These are phyloP conservation scores for Leptoxyphium fumago DNA, from an alignment of 2,329 filamentous ascomycete species.

Conservation along the genomic window DNA sequence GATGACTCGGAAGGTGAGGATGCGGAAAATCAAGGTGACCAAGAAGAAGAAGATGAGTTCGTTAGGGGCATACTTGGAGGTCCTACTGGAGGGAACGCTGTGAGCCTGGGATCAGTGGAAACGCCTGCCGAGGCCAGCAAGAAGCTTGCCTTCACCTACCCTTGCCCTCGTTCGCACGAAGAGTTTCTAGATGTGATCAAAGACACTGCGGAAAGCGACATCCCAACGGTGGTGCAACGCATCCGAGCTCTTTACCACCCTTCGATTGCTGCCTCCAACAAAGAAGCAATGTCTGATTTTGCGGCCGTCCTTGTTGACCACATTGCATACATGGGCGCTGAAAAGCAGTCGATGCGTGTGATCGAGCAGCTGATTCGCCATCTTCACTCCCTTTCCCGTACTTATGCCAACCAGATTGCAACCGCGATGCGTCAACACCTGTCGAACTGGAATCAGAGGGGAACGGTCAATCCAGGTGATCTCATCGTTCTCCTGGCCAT, in stretches of 20 bases:
- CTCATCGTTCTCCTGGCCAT: constrained; percentile 72
- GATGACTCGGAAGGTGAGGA: constrained; percentile 12
- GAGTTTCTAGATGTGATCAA: constrained; percentile 55
- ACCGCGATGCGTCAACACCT: constrained; percentile 65
- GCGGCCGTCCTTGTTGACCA: constrained; percentile 52
- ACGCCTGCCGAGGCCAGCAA: constrained; percentile 1
- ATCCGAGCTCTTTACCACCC: constrained; percentile 88
- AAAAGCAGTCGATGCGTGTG: constrained; percentile 42
- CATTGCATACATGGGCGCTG: constrained; percentile 42
- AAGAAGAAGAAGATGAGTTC: constrained; percentile 31
- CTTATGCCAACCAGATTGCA: constrained; percentile 64
- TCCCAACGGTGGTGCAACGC: constrained; percentile 70
- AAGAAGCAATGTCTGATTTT: constrained; percentile 62
- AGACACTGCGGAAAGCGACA: constrained; percentile 45
- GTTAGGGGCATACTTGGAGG: constrained; percentile 27
- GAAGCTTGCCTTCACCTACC: constrained; percentile 65
- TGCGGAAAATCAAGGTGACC: constrained; percentile 16
- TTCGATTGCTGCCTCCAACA: constrained; percentile 72
- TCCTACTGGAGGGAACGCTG: constrained; percentile 29
- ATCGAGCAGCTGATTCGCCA: constrained; percentile 76
- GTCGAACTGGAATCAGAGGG: constrained; percentile 36
- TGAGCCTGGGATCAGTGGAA: constrained; percentile 8
- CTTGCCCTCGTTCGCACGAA: constrained; percentile 64
- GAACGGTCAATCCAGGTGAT: constrained; percentile 51
- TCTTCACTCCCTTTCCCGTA: constrained; percentile 81